Base-by-base conservation (phyloP, 495 filamentous ascomycete genomes). In the Aspergillus cavernicola region DNA sequence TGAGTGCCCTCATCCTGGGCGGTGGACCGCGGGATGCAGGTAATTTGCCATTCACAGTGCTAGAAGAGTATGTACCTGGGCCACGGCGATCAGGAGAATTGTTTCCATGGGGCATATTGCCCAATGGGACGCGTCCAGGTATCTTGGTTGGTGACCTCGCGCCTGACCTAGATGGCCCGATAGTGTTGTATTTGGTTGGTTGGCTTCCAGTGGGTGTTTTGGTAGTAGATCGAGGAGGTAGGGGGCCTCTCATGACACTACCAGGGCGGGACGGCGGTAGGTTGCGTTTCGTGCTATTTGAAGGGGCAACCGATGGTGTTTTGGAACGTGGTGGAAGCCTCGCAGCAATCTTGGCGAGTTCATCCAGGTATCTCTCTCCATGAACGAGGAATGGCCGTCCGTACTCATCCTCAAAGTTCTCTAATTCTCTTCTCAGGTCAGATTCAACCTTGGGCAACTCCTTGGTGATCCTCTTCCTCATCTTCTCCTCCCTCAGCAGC, bases 401-500 rank as follows among this genome's bases (percentile, higher is more conserved):
- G 63, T 89, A 96, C 54, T 97, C 92, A 52, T 95, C 87, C 65
- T 97, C 95, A 87, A 88, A 99, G 31, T 80, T 71, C 70, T 95
- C 91, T 24, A 99, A 75, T 37, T 80, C 76, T 60, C 85, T 95
- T 55, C 80, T 83, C 36, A 99, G 74, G 9, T 97, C 91, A 0
- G 77, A 76, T 47, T 90, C 87, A 13, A 99, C 76, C 68, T 93
- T 97, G 6, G 93, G 93, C 37, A 99, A 76, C 57, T 99, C 93
- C 69, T 97, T 97, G 13, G 90, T 78, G 52, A 97, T 95, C 22
- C 91, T 77, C 80, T 97, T 99, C 35, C 93, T 82, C 89, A 96
- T 93, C 78, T 96, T 97, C 73, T 99, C 93, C 64, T 99, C 93
- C 20, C 93, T 81, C 24, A 99, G 74, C n/a, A 99, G 77, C 67